These are phyloP conservation scores for Lactarius deliciosus DNA, from an alignment of 768 basidiomycete genomes.

Conservation along the genomic window DNA sequence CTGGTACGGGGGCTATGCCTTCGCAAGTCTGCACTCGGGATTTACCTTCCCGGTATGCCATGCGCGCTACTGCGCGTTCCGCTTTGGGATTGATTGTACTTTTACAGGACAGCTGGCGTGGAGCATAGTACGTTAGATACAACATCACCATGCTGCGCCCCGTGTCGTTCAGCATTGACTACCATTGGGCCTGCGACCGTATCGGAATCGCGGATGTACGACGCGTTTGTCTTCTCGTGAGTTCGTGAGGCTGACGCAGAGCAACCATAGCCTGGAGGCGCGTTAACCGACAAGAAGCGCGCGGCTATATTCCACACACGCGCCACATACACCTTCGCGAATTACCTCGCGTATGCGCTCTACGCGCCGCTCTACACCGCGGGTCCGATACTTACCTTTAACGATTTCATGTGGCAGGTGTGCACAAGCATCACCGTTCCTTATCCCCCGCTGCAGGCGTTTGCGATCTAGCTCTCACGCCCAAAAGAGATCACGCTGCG, in stretches of 20 bases:
- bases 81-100: background rate
- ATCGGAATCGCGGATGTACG: slow-evolving; percentile 43
- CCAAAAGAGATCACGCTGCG: slow-evolving; percentile 47
- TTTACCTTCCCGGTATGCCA: slow-evolving; percentile 61
- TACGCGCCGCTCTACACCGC: slow-evolving; percentile 96
- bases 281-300: slow-evolving; percentile 59
- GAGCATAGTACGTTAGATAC: slow-evolving; percentile 88
- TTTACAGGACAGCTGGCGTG: slow-evolving; percentile 61
- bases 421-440: background rate
- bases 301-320: slow-evolving; percentile 52
- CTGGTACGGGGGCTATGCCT: slow-evolving; percentile 68
- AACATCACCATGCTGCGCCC: slow-evolving; percentile 96
- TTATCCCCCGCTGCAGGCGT: slow-evolving; percentile 10
- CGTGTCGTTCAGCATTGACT: slow-evolving; percentile 91
- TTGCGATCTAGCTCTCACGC: slow-evolving; percentile 50
- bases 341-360: slow-evolving; percentile 82
- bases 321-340: slow-evolving; percentile 61
- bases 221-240: slow-evolving; percentile 19
- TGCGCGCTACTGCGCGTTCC: no score
- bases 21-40: slow-evolving; percentile 52
- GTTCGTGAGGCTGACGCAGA: slow-evolving; percentile 18
- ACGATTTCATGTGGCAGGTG: slow-evolving; percentile 94
- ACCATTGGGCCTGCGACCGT: slow-evolving; percentile 72
- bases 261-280: slow-evolving; percentile 31
- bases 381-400: slow-evolving; percentile 95